Base-by-base conservation (phyloP, 1,284 basidiomycete species). In the Trichosporon inkin region DNA sequence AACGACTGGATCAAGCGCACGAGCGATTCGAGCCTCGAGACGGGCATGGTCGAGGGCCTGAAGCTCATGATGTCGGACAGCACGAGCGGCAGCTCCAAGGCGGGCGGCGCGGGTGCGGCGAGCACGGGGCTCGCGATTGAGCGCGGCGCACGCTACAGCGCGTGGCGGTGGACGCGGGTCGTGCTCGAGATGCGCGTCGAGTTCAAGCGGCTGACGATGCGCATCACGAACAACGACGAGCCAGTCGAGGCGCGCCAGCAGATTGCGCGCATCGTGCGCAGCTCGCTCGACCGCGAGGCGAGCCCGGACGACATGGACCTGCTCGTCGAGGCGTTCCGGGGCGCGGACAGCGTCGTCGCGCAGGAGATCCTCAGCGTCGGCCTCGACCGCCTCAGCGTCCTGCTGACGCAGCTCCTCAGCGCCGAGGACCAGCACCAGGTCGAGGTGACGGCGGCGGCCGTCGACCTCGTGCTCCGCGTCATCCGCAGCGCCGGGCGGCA, bases 1-100 rank as follows among this genome's bases (percentile, higher is more conserved):
- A 70, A 68, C 40, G 71, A 72, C 53, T 77, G 75, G 75, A 71
- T 71, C 57, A 72, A 71, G 57, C 63, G 70, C 11, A 58, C 56
- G 13, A 60, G 63, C 32, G 68, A 71, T 41, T 63, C 67, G 14
- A 63, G 59, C 2, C 59, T 77, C 8, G 75, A 77, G 58, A 67
- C 67, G 1, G 71, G 68, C 17, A 77, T 77, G 75, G 71, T 76
- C 17, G 75, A 76, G 49, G 69, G 68, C 1, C 65, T 77, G 35
- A 77, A 77, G 57, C 53, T 70, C 51, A 76, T 77, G 64, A 77
- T 77, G 75, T 74, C 74, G 1, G 74, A 75, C 58, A 67, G 67
- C 17, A 56, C 62, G n/a, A 51, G n/a, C 66, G 37, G n/a, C n/a
- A 56, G 69, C 62, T 53, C 52, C 52, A 63, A 66, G 61, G 52